Evolutionary conservation across 805 yeast species (phyloP), one percentile per base, ranked within the genome.

Genomic region (Barnettozyma populi): DNA sequence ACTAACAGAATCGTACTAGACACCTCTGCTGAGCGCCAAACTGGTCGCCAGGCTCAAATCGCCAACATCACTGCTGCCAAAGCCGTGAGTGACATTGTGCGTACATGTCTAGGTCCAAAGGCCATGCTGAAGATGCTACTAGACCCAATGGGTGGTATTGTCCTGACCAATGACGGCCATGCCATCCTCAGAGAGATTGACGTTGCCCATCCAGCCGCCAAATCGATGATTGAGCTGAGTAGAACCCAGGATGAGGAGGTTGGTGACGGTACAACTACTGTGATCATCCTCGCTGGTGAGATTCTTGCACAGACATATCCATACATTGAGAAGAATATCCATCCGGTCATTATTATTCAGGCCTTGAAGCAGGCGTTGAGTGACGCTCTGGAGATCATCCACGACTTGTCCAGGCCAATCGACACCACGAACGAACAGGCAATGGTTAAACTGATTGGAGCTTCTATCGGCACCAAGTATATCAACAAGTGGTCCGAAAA

Each of bases 51-150:
- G 67, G 99, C 99, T 2, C 99, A 94, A 70, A 77, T 88, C 52
- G 87, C 97, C 52, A 95, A 94, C 65, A 92, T 94, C 70, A 89
- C 97, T 5, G 99, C 99, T 4, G 99, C 99, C n/a, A 94, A 94
- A 64, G 97, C 99, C 2, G 98, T 92, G 37, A 95, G 97, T 0
- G 99, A 94, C 67, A 92, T 94, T 62, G 89, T 94, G 59, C 80
- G 99, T 67, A 94, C 99, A 23, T 94, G 99, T 76, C 75, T 94
- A 51, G 99, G 99, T 18, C 99, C 99, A 46, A 92, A 92, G 67
- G 99, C 99, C 32, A 94, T 94, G 99, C 79, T 94, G 52, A 94
- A 94, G 72, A 92, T 94, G 98, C 75, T 94, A 46, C 74, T 94
- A 54, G 99, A 94, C 65, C 99, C 99, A 48, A 71, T 72, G 76